Base-by-base conservation (phyloP, 1,139 yeast genomes). In the Nadsonia commutata region DNA sequence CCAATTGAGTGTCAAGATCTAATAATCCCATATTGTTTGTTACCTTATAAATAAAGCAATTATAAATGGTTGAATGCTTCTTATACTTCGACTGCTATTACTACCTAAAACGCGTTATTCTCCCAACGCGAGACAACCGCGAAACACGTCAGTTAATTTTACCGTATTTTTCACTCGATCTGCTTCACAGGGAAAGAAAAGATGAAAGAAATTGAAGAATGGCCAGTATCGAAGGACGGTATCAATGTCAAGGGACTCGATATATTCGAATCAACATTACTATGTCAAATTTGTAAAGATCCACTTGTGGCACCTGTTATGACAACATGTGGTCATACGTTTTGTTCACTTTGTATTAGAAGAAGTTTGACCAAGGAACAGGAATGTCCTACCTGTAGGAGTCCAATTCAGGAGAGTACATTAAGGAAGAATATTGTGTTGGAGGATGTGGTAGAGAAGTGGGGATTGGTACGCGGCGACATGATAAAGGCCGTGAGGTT, bases 271-370 rank as follows among this genome's bases (percentile, higher is more conserved):
- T 68, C 82, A 2, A 66, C 80, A 17, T 67, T 86, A 46, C 60
- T 95, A 55, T 90, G 98, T 56, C 86, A 80, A 53, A 81, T 90
- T n/a, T 90, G 98, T 59, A 85, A 88, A 56, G 96, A 86, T 48
- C 76, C 80, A 50, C 67, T 83, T 48, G 70, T 65, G 39, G 88
- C 93, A 0, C 97, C 98, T 1, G 86, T 85, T 44, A 65, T 82
- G 39, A 83, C 96, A 1, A 71, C 80, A 5, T 88, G 97, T 63
- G 80, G 83, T 40, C 97, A 90, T 58, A 80, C 93, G 0, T 90
- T 86, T 57, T 90, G 98, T 59, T 85, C 95, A 1, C 70, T 80
- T 19, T 90, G 98, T 58, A 83, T 90, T 33, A 70, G 96, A 48
- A 74, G 81, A 49, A 76, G 80, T 49, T 62, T 88, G 40, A 66